A percentile compares a stretch with the other conserved stretches of the same genome.
These are phyloP conservation scores for Themeda triandra DNA, from an alignment of 176 grass and related monocot species.

Conservation along the genomic window DNA sequence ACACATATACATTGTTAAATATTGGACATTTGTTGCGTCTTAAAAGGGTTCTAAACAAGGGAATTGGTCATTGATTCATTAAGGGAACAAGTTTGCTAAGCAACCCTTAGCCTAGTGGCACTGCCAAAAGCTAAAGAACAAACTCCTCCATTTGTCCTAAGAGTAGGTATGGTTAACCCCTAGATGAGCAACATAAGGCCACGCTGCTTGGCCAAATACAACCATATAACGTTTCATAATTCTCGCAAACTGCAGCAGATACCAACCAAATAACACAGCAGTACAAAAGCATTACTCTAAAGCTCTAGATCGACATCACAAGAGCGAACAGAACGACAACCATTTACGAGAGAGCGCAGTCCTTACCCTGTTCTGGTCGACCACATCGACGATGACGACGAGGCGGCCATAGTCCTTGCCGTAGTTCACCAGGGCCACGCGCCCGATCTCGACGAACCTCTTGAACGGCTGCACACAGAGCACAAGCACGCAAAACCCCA, in stretches of 20 bases:
- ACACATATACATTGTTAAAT: background rate
- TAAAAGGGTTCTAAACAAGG: background rate
- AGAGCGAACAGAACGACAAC: background rate
- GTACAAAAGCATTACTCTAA: background rate
- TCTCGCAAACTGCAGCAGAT: background rate
- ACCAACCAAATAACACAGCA: background rate
- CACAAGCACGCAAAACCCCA: background rate
- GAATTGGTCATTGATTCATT: background rate
- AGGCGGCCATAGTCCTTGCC: slow-evolving; percentile 76
- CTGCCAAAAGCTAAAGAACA: background rate
- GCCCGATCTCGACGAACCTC: slow-evolving; percentile 88
- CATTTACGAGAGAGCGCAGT: background rate
- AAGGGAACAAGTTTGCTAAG: background rate
- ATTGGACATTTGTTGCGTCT: background rate
- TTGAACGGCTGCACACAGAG: slow-evolving; percentile 61
- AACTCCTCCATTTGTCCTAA: background rate
- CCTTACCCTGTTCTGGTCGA: slow-evolving; percentile 82
- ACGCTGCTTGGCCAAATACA: background rate
- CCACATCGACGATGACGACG: slow-evolving; percentile 80
- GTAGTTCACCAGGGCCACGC: slow-evolving; percentile 87
- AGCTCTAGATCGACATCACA: background rate
- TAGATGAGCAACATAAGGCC: background rate
- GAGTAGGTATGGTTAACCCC: background rate
- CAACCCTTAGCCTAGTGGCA: background rate
- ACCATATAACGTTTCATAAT: background rate